A percentile compares a stretch with the other conserved stretches of the same genome.
Conservation (phyloP, 441 rosid species). For the Kokia cookei region DNA sequence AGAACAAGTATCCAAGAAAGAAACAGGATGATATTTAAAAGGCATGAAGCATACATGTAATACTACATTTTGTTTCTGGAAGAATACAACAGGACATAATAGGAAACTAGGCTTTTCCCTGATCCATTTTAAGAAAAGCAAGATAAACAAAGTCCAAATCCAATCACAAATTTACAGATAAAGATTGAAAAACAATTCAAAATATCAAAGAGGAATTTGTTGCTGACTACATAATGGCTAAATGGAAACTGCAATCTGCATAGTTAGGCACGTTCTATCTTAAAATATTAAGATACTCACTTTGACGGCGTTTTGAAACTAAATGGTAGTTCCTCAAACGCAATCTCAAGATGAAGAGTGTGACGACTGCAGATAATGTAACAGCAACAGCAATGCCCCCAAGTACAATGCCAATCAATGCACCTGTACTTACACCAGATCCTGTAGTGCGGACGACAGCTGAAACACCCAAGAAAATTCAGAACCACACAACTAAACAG, state of each 20-base stretch:
- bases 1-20: not conserved
- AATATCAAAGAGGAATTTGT: not conserved
- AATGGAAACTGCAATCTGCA: not conserved
- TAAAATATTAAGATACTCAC: conserved; percentile 39
- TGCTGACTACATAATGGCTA: not conserved
- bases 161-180: not conserved
- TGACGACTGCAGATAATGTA: conserved; percentile 58
- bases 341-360: conserved; percentile 54
- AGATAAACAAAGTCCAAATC: not conserved
- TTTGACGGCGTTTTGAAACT: conserved; percentile 40
- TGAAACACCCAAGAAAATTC: conserved; percentile 22
- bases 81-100: not conserved
- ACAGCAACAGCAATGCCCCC: conserved; percentile 77
- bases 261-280: not conserved
- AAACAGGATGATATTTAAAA: not conserved
- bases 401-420: conserved; percentile 56
- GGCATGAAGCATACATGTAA: not conserved
- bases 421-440: conserved; percentile 58
- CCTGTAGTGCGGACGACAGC: conserved; percentile 22
- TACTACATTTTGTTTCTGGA: not conserved
- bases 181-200: not conserved
- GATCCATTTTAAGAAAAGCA: not conserved
- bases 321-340: conserved; percentile 34
- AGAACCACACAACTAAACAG: conserved; percentile 1
- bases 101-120: not conserved